Evolutionary conservation across 73 alveolate genomes (phyloP).

Genomic region (Paramecium caudatum): DNA sequence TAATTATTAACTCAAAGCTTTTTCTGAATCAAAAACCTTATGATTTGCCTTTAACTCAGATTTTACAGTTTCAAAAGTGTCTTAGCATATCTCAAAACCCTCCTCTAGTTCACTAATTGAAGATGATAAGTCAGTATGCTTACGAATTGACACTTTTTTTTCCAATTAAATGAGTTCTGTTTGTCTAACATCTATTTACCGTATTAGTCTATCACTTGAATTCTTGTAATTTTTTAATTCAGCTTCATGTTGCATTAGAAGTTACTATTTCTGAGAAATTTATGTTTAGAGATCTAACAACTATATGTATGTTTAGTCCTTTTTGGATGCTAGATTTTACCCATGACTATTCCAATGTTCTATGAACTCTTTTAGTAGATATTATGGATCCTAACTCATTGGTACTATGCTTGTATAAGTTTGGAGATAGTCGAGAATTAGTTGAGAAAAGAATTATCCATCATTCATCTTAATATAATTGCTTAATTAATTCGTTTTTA

Average conservation of each 20-base stretch:
- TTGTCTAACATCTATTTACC: constrained; percentile 7
- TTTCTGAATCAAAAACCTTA: background rate
- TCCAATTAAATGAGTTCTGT: background rate
- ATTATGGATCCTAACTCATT: background rate
- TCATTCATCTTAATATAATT: background rate
- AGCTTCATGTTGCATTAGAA: too few species aligned
- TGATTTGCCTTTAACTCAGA: constrained; percentile 11
- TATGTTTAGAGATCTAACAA: background rate
- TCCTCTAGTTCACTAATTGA: background rate
- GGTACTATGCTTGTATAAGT: background rate
- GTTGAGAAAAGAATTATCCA: background rate
- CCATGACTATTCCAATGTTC: background rate
- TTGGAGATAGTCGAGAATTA: background rate
- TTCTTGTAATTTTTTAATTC: too few species aligned
- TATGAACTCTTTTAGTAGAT: background rate
- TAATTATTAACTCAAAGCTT: background rate
- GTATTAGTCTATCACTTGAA: too few species aligned
- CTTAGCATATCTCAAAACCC: background rate
- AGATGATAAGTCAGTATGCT: background rate
- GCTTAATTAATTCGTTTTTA: constrained; percentile 33
- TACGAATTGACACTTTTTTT: background rate
- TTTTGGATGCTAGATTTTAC: background rate
- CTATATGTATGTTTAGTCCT: background rate
- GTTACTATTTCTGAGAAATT: too few species aligned
- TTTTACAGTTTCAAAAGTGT: constrained; percentile 27